Conservation (phyloP, 73 alveolate species). For the Stentor coeruleus region DNA sequence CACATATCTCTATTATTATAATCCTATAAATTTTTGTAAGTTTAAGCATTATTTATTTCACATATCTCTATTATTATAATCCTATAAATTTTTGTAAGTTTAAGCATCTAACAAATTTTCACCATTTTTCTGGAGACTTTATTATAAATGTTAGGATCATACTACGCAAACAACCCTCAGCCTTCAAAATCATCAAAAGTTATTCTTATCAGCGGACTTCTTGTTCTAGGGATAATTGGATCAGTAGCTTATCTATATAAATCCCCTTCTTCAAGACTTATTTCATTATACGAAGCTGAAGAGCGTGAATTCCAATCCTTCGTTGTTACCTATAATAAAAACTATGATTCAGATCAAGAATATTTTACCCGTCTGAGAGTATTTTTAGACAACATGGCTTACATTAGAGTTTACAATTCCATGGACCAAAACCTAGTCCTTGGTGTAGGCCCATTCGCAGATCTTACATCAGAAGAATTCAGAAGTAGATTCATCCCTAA, state of each 20-base stretch:
- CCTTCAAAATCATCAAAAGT: background rate
- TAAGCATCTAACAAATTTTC: no score
- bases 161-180: background rate
- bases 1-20: no score
- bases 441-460: background rate
- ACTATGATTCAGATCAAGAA: background rate
- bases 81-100: no score
- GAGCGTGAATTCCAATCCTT: background rate
- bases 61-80: no score
- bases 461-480: background rate
- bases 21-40: no score
- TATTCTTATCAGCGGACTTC: background rate
- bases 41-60: no score
- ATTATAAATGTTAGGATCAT: background rate
- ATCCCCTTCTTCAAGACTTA: background rate
- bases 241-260: background rate
- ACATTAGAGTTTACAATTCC: background rate
- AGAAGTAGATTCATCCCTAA: background rate
- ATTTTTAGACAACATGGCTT: background rate
- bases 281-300: background rate
- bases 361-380: background rate
- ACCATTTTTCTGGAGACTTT: constrained; percentile 3
- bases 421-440: background rate
- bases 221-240: background rate
- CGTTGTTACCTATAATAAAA: background rate